phyloP scores from a whole-genome alignment of 768 basidiomycete species.

The Tremella mesenterica region DNA sequence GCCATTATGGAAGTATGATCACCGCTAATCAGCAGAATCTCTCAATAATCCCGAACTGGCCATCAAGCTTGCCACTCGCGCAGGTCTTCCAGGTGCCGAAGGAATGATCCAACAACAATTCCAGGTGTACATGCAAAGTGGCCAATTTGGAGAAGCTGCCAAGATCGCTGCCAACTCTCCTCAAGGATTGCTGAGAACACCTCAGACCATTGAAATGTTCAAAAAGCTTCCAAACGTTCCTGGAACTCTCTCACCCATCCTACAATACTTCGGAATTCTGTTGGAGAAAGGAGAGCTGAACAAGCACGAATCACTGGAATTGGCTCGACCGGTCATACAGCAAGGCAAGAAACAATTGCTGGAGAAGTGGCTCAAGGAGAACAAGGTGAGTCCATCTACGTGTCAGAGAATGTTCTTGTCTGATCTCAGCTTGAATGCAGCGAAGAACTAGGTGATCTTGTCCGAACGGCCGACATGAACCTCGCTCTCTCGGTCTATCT shows the following conservation, averaged over 20 bases:
- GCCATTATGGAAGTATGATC: not conserved
- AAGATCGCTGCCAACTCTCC: constrained; percentile 98
- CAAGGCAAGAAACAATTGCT: constrained; percentile 94
- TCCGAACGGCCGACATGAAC: constrained; percentile 89
- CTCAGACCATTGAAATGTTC: constrained; percentile 93
- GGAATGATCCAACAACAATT: constrained; percentile 93
- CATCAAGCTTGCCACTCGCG: constrained; percentile 93
- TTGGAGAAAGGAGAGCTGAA: constrained; percentile 97
- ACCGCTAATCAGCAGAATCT: constrained; percentile 46
- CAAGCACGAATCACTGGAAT: constrained; percentile 86
- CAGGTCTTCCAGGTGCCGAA: constrained; percentile 92
- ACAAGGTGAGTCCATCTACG: constrained; percentile 58
- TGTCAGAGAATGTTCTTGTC: not conserved
- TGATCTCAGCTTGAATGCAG: constrained; percentile 79
- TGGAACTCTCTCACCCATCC: constrained; percentile 84
- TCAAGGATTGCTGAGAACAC: constrained; percentile 85
- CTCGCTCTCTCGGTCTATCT: constrained; percentile 95
- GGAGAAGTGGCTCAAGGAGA: constrained; percentile 99
- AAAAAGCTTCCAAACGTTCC: constrained; percentile 85
- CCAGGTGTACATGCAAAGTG: constrained; percentile 75
- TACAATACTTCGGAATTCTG: constrained; percentile 98
- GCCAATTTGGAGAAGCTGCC: constrained; percentile 86
- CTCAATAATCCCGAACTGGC: constrained; percentile 97
- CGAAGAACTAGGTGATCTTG: constrained; percentile 96
- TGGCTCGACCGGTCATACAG: constrained; percentile 88